Percentiles rank a stretch among this genome's conserved stretches.
Conservation (phyloP, 192 early-diverging fungal genomes). For the Helicostylum pulchrum region DNA sequence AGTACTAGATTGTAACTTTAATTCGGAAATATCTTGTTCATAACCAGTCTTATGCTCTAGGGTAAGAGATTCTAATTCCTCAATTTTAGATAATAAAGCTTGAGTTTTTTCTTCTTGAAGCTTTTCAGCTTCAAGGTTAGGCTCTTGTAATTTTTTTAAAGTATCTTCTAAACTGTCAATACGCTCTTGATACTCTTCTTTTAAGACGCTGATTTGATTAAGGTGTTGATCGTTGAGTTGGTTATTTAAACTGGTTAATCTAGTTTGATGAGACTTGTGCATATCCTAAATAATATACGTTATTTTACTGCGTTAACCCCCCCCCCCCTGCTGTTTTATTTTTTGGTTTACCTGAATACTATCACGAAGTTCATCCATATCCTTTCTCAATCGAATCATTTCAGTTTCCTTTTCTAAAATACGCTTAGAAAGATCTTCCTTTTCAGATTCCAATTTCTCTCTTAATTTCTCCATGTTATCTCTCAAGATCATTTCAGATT, state of each 20-base stretch:
- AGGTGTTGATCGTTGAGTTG: slow-evolving; percentile 16
- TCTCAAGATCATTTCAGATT: slow-evolving; percentile 14
- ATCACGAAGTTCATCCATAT: slow-evolving; percentile 20
- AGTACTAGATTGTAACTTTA: neutral
- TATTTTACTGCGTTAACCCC: neutral
- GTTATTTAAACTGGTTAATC: slow-evolving; percentile 22
- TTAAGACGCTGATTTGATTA: slow-evolving; percentile 15
- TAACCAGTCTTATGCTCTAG: neutral
- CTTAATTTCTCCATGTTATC: slow-evolving; percentile 27
- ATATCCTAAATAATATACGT: slow-evolving; percentile 11
- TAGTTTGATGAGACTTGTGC: slow-evolving; percentile 32
- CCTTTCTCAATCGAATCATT: slow-evolving; percentile 4
- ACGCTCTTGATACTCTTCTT: slow-evolving; percentile 11
- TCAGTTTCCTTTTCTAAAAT: slow-evolving; percentile 10
- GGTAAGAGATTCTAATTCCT: slow-evolving; percentile 9
- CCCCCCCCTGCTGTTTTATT: neutral
- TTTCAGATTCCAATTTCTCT: slow-evolving; percentile 24
- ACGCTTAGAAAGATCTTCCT: slow-evolving; percentile 8
- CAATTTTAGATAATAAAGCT: slow-evolving; percentile 9
- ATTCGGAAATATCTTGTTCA: neutral
- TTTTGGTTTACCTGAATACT: slow-evolving; percentile 21
- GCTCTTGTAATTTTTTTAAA: slow-evolving; percentile 8
- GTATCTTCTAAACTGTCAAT: slow-evolving; percentile 13
- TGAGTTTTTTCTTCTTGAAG: slow-evolving; percentile 6
- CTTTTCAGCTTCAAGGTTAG: slow-evolving; percentile 8